phyloP scores from a whole-genome alignment of 257 asterid species.

The Salvia rosmarinus region DNA sequence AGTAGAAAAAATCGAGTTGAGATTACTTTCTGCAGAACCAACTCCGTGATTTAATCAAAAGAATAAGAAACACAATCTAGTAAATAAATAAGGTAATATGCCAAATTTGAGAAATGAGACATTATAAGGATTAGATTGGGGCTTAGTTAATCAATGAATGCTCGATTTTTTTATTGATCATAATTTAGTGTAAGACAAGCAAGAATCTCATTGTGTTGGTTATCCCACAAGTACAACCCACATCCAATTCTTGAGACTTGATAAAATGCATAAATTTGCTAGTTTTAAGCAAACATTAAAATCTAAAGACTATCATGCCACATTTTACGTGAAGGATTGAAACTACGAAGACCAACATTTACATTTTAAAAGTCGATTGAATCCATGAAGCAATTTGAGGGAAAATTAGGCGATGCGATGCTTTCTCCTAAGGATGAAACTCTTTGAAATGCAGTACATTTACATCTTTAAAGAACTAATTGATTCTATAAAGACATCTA shows the following conservation, averaged over 20 bases:
- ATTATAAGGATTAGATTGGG: too few species aligned
- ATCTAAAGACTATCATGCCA: neutral
- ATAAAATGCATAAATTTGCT: slow-evolving; percentile 21
- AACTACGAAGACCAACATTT: neutral
- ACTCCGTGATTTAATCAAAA: slow-evolving; percentile 16
- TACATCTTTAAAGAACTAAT: slow-evolving; percentile 17
- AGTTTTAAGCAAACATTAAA: neutral
- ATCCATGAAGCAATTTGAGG: neutral
- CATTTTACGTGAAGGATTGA: neutral
- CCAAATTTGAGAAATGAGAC: neutral
- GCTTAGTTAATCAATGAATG: too few species aligned
- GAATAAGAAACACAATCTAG: neutral
- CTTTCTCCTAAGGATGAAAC: neutral
- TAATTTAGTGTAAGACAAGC: too few species aligned
- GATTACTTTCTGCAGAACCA: slow-evolving; percentile 78
- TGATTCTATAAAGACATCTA: slow-evolving; percentile 15
- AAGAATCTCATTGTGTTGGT: neutral
- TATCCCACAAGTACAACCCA: neutral
- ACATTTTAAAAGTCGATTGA: neutral
- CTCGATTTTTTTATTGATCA: too few species aligned
- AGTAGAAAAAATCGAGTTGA: slow-evolving; percentile 87
- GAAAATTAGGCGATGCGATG: neutral
- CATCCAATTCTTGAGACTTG: slow-evolving; percentile 30
- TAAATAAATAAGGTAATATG: slow-evolving; percentile 13
- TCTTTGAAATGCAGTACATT: slow-evolving; percentile 4